Percentiles rank a stretch among this genome's conserved stretches.
Evolutionary conservation across 2,329 filamentous ascomycete species (phyloP).

Genomic region (Trichoderma harzianum): DNA sequence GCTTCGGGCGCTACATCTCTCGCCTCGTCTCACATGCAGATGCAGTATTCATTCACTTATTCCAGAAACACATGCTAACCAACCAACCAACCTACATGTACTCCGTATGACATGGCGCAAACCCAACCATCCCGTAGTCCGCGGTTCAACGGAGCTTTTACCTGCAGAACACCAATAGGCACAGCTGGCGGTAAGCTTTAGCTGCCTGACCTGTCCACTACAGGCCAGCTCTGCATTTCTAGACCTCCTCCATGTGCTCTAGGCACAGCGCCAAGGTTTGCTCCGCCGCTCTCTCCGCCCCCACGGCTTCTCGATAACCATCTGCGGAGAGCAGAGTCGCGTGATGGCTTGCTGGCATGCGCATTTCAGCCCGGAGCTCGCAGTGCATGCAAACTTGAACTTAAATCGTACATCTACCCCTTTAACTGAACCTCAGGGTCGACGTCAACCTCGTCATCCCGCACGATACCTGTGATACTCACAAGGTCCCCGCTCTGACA

Average conservation of each 20-base stretch:
- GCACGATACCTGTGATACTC: background rate
- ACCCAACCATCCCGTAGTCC: background rate
- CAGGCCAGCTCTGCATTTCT: background rate
- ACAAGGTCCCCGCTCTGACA: background rate
- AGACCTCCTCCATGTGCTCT: constrained; percentile 2
- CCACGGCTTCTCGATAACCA: background rate
- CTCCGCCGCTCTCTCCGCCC: constrained; percentile 10
- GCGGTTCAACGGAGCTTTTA: background rate
- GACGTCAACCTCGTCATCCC: background rate
- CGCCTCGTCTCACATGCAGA: background rate
- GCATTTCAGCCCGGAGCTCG: background rate
- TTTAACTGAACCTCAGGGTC: background rate
- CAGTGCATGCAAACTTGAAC: background rate
- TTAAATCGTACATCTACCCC: background rate
- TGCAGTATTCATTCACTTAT: background rate
- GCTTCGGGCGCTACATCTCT: background rate
- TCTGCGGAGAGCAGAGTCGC: constrained; percentile 8
- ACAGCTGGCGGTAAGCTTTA: background rate
- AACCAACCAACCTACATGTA: background rate
- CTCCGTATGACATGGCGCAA: background rate
- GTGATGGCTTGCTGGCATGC: background rate
- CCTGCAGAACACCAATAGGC: background rate
- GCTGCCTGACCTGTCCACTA: background rate
- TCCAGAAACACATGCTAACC: background rate
- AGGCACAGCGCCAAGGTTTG: constrained; percentile 4